These are phyloP conservation scores for Aspergillus pseudonomiae DNA, from an alignment of 2,329 filamentous ascomycete genomes.

Conservation along the genomic window DNA sequence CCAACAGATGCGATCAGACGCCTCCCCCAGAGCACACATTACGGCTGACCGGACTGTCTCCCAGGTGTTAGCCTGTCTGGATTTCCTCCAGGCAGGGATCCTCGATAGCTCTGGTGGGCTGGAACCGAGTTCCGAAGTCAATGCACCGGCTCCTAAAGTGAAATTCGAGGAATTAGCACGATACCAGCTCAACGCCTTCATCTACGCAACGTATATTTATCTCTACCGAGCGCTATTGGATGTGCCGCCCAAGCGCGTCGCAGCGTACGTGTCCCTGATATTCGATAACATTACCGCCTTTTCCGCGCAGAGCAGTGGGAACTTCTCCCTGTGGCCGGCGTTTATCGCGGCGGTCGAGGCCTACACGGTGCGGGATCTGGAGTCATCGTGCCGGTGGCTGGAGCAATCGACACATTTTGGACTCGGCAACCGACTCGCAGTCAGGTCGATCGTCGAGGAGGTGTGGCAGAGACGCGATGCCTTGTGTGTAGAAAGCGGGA, in stretches of 20 bases:
- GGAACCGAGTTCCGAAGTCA: too few relatives aligned
- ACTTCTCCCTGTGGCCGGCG: slow-evolving; percentile 25
- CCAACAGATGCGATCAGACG: slow-evolving; percentile 2
- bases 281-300: slow-evolving; percentile 18
- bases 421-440: too few relatives aligned
- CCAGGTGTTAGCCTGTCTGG: not conserved
- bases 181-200: slow-evolving; percentile 20
- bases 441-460: too few relatives aligned
- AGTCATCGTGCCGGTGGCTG: not conserved
- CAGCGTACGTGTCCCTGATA: slow-evolving; percentile 15
- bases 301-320: slow-evolving; percentile 13
- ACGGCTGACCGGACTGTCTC: not conserved
- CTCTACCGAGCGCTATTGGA: slow-evolving; percentile 21
- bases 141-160: too few relatives aligned
- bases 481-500: too few relatives aligned
- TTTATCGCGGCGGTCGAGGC: slow-evolving; percentile 27
- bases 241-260: slow-evolving; percentile 17
- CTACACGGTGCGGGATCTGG: slow-evolving; percentile 17
- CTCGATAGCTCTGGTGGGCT: too few relatives aligned
- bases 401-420: too few relatives aligned
- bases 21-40: not conserved
- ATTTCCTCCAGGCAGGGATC: not conserved
- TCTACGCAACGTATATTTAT: slow-evolving; percentile 22
- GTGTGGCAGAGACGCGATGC: too few relatives aligned
- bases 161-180: slow-evolving; percentile 3